Percentiles rank a stretch among this genome's conserved stretches.
phyloP scores from a whole-genome alignment of 208 protist genomes.

The Novymonas esmeraldas region DNA sequence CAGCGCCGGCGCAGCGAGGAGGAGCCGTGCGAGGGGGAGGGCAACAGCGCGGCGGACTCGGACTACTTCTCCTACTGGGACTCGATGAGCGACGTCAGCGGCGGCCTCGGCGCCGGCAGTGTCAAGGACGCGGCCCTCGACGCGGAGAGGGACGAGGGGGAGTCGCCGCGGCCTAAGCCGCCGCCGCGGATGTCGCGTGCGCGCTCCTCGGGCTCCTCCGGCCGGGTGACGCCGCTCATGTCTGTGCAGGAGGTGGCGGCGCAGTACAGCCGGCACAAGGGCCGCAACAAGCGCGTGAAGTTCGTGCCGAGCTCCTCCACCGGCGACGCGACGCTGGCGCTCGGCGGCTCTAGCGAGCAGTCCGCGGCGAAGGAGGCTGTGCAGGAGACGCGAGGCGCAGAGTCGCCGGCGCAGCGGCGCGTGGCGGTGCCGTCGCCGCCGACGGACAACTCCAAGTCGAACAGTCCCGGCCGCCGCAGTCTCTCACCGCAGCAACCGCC shows the following conservation, averaged over 20 bases:
- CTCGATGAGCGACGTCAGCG: not conserved
- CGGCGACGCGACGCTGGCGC: not conserved
- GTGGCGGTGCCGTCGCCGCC: not conserved
- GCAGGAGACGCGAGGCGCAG: not conserved
- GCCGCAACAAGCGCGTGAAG: not conserved
- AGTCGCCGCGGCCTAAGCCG: not conserved
- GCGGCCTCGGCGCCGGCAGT: not conserved
- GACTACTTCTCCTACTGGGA: slow-evolving; percentile 33
- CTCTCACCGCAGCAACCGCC: not conserved
- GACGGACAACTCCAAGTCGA: not conserved
- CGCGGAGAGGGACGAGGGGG: not conserved
- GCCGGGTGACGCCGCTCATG: not conserved
- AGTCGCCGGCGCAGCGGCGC: not conserved
- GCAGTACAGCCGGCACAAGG: not conserved
- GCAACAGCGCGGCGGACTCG: not conserved
- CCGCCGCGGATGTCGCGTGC: not conserved
- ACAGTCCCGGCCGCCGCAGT: not conserved
- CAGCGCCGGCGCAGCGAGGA: not conserved
- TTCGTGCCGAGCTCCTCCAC: not conserved
- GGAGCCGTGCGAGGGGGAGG: slow-evolving; percentile 3
- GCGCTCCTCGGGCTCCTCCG: not conserved
- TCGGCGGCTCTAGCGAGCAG: not conserved
- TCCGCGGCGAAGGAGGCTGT: not conserved
- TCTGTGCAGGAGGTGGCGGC: slow-evolving; percentile 5
- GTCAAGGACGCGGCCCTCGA: slow-evolving; percentile 1